phyloP scores from a whole-genome alignment of 805 yeast species.

The Priceomyces castillae region DNA sequence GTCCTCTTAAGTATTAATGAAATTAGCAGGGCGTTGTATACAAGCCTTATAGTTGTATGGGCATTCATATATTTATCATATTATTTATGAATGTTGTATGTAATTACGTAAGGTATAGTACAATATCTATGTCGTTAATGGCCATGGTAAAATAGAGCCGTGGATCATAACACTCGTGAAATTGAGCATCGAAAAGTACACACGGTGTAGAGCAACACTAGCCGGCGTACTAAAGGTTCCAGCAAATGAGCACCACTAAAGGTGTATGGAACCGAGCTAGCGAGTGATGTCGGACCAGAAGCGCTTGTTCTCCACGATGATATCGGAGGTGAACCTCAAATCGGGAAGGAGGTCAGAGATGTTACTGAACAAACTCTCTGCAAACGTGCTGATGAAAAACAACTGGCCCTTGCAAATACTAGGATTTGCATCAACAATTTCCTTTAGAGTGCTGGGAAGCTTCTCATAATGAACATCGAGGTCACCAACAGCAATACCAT shows the following conservation, averaged over 20 bases:
- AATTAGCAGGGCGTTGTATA: no score
- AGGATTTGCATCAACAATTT: constrained; percentile 47
- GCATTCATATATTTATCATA: no score
- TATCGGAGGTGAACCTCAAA: constrained; percentile 52
- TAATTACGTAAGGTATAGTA: no score
- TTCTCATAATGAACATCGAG: constrained; percentile 23
- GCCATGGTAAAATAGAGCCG: background rate
- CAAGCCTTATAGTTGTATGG: no score
- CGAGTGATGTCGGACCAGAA: constrained; percentile 46
- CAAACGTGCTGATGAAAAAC: constrained; percentile 81
- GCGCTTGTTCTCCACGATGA: constrained; percentile 50
- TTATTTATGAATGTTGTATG: no score
- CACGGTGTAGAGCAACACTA: no score
- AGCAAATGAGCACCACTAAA: background rate
- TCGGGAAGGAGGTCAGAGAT: constrained; percentile 62
- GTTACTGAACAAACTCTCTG: constrained; percentile 68
- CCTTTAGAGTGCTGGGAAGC: constrained; percentile 40
- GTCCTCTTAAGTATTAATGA: no score
- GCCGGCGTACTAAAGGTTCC: background rate
- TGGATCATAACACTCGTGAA: constrained; percentile 1
- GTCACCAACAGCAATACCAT: background rate
- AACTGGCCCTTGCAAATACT: constrained; percentile 67
- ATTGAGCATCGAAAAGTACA: background rate
- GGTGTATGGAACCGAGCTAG: no score
- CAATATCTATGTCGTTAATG: background rate